A percentile compares a stretch with the other conserved stretches of the same genome.
These are phyloP conservation scores for Trichophyton equinum DNA, from an alignment of 2,329 filamentous ascomycete species.

Conservation along the genomic window DNA sequence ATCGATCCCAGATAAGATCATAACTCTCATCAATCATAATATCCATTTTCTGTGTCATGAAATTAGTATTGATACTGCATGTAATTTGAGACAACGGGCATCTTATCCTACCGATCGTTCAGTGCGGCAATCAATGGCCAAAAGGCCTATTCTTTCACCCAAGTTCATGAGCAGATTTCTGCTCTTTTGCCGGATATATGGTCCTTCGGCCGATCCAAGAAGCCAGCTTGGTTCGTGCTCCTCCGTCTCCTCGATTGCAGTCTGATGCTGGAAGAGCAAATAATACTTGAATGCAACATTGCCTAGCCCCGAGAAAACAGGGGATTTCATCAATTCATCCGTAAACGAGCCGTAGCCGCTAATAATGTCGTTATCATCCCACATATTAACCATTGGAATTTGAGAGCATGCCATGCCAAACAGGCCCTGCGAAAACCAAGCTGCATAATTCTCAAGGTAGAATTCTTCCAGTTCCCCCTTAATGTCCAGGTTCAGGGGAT, in stretches of 20 bases:
- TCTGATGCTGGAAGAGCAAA: constrained; percentile 96
- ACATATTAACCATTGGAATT: constrained; percentile 98
- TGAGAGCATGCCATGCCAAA: constrained; percentile 88
- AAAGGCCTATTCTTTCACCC: constrained; percentile 63
- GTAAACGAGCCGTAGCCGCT: constrained; percentile 90
- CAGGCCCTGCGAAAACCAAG: constrained; percentile 93
- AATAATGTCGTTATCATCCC: constrained; percentile 87
- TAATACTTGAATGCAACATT: constrained; percentile 97
- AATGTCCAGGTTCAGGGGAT: constrained; percentile 67
- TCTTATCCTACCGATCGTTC: constrained; percentile 53
- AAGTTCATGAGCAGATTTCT: constrained; percentile 76
- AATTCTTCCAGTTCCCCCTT: constrained; percentile 79
- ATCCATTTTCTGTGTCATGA: constrained; percentile 47
- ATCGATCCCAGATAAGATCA: constrained; percentile 73
- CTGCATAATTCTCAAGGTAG: constrained; percentile 76
- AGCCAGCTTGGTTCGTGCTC: constrained; percentile 83
- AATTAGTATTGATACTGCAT: background rate
- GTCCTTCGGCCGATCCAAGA: constrained; percentile 64
- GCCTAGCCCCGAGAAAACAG: constrained; percentile 80
- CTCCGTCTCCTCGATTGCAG: constrained; percentile 65
- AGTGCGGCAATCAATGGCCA: constrained; percentile 83
- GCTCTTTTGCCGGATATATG: constrained; percentile 79
- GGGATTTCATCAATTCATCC: constrained; percentile 78
- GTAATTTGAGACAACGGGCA: background rate
- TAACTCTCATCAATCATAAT: constrained; percentile 71